phyloP scores from a whole-genome alignment of 257 asterid species.

The Solanum sejunctum region DNA sequence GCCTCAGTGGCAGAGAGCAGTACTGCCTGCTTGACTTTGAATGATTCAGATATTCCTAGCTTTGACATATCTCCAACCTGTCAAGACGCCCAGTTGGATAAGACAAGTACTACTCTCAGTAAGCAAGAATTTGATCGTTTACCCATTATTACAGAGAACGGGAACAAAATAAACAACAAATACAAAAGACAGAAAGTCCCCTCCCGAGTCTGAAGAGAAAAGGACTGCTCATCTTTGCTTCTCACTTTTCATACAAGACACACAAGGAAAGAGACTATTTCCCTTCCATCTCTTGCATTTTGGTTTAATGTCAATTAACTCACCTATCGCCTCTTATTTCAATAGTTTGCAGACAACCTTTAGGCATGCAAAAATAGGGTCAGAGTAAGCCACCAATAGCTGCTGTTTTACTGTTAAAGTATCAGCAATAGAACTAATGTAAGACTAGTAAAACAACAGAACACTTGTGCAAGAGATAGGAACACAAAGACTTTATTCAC shows the following conservation, averaged over 20 bases:
- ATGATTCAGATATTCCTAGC: slow-evolving; percentile 73
- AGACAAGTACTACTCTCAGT: not conserved
- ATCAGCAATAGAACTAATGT: not conserved
- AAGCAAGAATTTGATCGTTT: not conserved
- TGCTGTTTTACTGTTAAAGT: not conserved
- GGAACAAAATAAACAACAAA: not conserved
- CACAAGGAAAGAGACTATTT: not conserved
- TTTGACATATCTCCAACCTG: slow-evolving; percentile 87
- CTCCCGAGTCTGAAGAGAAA: not conserved
- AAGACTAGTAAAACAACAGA: not conserved
- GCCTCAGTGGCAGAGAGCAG: slow-evolving; percentile 94
- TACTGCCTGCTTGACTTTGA: slow-evolving; percentile 89
- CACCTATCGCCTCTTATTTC: not conserved
- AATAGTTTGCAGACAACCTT: not conserved
- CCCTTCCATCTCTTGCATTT: not conserved
- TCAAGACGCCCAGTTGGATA: not conserved
- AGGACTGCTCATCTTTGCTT: not conserved
- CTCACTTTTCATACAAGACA: not conserved
- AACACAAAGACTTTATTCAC: not conserved
- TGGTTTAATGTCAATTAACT: not conserved
- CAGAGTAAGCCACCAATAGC: not conserved
- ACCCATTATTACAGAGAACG: not conserved
- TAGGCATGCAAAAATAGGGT: not conserved
- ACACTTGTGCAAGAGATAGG: not conserved
- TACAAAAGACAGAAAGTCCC: not conserved